These are phyloP conservation scores for Diutina scorzettiae DNA, from an alignment of 1,139 yeast genomes.

Conservation along the genomic window DNA sequence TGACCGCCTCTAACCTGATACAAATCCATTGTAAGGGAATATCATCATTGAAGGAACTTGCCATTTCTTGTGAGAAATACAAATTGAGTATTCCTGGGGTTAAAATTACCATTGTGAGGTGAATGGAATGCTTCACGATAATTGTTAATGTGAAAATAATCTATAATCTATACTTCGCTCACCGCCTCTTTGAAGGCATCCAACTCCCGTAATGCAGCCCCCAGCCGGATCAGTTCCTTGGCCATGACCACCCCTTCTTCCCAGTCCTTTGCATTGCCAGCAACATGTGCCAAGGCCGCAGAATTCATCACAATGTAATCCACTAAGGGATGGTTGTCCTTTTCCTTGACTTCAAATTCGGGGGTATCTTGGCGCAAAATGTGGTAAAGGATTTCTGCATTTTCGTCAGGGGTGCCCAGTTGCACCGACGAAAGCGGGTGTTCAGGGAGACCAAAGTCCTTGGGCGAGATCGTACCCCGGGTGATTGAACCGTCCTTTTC, in stretches of 20 bases:
- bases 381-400: slow-evolving; percentile 51
- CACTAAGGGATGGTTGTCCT: slow-evolving; percentile 46
- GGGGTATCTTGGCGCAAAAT: slow-evolving; percentile 43
- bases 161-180: not conserved
- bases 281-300: slow-evolving; percentile 73
- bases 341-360: slow-evolving; percentile 22
- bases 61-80: too few relatives aligned
- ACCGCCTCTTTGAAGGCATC: slow-evolving; percentile 39
- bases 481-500: slow-evolving; percentile 31
- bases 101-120: too few relatives aligned
- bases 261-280: slow-evolving; percentile 61
- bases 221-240: slow-evolving; percentile 49
- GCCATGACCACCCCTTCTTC: slow-evolving; percentile 70
- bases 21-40: too few relatives aligned
- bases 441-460: slow-evolving; percentile 70
- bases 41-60: too few relatives aligned
- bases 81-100: too few relatives aligned
- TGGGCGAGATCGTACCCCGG: slow-evolving; percentile 35
- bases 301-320: slow-evolving; percentile 84
- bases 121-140: too few relatives aligned
- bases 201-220: slow-evolving; percentile 52
- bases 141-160: too few relatives aligned
- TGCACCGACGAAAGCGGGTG: slow-evolving; percentile 56
- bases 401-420: slow-evolving; percentile 80
- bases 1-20: too few relatives aligned